Base-by-base conservation (phyloP, 2,329 filamentous ascomycete species). In the Diaporthe eres region DNA sequence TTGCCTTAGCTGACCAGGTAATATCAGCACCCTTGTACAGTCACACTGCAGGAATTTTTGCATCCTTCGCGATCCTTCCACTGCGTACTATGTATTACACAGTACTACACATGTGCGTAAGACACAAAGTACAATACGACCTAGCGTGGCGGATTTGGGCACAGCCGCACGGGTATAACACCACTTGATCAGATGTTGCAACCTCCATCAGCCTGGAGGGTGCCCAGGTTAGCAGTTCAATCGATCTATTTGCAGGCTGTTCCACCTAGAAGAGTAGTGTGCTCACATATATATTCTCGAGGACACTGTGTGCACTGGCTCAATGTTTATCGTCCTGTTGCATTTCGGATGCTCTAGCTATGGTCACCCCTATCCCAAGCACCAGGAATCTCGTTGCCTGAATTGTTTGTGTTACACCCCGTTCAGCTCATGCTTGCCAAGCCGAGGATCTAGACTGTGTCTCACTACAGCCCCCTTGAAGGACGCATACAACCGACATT, bases 51-150 rank as follows among this genome's bases (percentile, higher is more conserved):
- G 42, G 42, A 31, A 37, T 49, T 28, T 34, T 12, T 5, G 44
- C 19, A 67, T 49, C 63, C 63, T 67, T 34, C 9, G 47, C 31
- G 25, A 68, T 68, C 63, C 63, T 68, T 68, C 63, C 19, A 10
- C 25, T 5, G 19, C 17, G 44, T 67, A 67, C 42, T 51, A 28
- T 67, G 61, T 49, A 37, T 34, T 65, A 25, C 13, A 65, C 61
- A 47, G 61, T 49, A 47, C 42, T n/a, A 28, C 25, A 31, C 1
- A 55, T 55, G 13, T 13, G 53, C 1, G 61, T 34, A 9, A 49
- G 42, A 47, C 17, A 10, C 42, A 49, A 60, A 34, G 6, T 34
- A 4, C 22, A 31, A 31, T 65, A 65, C 60, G 39, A 19, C 42
- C 39, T 49, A 12, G 25, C 19, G 37, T 49, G 17, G 22, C 10